phyloP scores from a whole-genome alignment of 306 rosid genomes.

The Calophaca sinica region DNA sequence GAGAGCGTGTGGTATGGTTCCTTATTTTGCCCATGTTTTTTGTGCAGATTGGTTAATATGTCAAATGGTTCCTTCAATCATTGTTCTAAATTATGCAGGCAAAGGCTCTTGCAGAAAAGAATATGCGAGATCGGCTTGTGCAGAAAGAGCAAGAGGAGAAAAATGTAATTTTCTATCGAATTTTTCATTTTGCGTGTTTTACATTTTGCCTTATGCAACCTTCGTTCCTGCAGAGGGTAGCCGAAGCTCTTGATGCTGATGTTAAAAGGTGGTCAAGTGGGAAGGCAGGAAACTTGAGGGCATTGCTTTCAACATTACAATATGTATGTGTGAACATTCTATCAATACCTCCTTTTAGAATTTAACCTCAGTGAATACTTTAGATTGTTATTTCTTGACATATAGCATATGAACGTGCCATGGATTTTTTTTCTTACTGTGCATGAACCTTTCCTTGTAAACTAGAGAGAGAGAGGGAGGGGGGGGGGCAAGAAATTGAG shows the following conservation, averaged over 20 bases:
- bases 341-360: constrained; percentile 26
- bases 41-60: constrained; percentile 28
- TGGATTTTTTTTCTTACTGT: background rate
- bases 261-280: constrained; percentile 98
- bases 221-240: constrained; percentile 75
- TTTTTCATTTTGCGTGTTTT: constrained; percentile 19
- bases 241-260: constrained; percentile 82
- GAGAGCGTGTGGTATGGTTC: constrained; percentile 86
- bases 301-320: constrained; percentile 94
- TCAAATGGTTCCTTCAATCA: constrained; percentile 45
- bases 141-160: constrained; percentile 91
- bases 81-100: constrained; percentile 62
- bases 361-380: constrained; percentile 25
- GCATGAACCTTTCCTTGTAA: constrained; percentile 27
- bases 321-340: constrained; percentile 65
- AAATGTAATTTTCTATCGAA: constrained; percentile 64
- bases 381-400: constrained; percentile 39
- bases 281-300: constrained; percentile 91
- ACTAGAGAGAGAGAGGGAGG: background rate
- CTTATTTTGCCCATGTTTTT: constrained; percentile 37
- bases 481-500: background rate
- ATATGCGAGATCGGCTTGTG: constrained; percentile 75
- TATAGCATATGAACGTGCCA: constrained; percentile 24
- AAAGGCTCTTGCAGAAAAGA: constrained; percentile 94
- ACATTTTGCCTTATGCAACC: constrained; percentile 44